Percentiles rank a stretch among this genome's conserved stretches.
phyloP scores from a whole-genome alignment of 352 stramenopile genomes.

The Globisporangium acanthophoron region DNA sequence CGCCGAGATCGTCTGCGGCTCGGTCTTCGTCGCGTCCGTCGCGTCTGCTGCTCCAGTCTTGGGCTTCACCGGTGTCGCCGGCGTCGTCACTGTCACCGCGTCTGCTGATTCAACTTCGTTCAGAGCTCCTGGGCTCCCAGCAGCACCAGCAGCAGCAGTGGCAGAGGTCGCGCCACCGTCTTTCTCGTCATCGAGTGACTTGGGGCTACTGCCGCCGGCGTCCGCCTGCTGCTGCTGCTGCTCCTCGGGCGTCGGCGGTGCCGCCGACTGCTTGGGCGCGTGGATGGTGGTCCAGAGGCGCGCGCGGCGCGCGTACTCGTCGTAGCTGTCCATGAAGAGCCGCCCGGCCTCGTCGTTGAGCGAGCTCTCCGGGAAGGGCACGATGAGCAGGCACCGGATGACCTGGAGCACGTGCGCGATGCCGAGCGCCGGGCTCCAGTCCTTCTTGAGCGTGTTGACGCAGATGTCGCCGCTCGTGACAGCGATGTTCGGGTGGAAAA shows the following conservation, averaged over 20 bases:
- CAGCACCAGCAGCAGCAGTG: not conserved
- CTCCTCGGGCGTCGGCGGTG: constrained; percentile 1
- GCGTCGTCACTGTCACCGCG: not conserved
- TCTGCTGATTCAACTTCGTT: not conserved
- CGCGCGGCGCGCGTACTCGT: constrained; percentile 92
- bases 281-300: constrained; percentile 90
- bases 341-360: constrained; percentile 99
- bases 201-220: not conserved
- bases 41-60: not conserved
- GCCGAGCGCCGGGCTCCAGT: constrained; percentile 94
- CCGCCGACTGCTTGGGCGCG: constrained; percentile 42
- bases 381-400: constrained; percentile 98
- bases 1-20: constrained; percentile 9
- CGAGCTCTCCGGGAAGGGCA: constrained; percentile 98
- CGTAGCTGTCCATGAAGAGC: constrained; percentile 99
- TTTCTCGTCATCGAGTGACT: not conserved
- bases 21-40: not conserved
- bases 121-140: not conserved
- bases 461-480: constrained; percentile 95
- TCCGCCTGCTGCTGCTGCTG: not conserved
- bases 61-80: constrained; percentile 7
- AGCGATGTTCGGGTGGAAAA: constrained; percentile 99
- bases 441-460: constrained; percentile 99
- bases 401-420: constrained; percentile 97
- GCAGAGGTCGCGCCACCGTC: not conserved